phyloP scores from a whole-genome alignment of 2,329 filamentous ascomycete genomes.

The Thelonectria rubi region DNA sequence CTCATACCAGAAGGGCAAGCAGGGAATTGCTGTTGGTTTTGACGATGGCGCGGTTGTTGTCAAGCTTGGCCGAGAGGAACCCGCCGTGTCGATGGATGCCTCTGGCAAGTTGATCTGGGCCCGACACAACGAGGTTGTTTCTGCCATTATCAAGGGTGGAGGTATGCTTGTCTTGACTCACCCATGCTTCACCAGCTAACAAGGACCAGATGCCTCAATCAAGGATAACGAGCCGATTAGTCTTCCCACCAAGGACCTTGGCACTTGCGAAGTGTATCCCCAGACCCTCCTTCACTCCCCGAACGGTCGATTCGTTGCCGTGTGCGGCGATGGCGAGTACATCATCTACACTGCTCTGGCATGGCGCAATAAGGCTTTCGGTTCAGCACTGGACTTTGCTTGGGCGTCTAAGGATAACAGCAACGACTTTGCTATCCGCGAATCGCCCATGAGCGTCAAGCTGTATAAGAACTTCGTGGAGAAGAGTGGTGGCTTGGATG shows the following conservation, averaged over 20 bases:
- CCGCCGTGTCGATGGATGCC: constrained; percentile 95
- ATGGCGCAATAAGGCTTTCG: constrained; percentile 97
- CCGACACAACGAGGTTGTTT: constrained; percentile 92
- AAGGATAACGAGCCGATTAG: constrained; percentile 91
- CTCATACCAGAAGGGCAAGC: constrained; percentile 91
- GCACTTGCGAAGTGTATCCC: constrained; percentile 95
- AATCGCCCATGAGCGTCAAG: constrained; percentile 93
- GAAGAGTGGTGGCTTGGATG: constrained; percentile 86
- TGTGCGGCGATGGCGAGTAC: constrained; percentile 95
- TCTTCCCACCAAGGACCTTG: constrained; percentile 91
- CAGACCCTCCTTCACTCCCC: constrained; percentile 95
- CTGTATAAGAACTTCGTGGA: constrained; percentile 98
- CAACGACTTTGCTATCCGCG: constrained; percentile 97
- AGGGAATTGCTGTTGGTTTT: constrained; percentile 94
- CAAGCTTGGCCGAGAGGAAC: constrained; percentile 96
- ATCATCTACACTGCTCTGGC: constrained; percentile 98
- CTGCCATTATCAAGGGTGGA: constrained; percentile 91
- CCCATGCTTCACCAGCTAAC: constrained; percentile 42
- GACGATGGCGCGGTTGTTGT: constrained; percentile 98
- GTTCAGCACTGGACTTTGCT: constrained; percentile 92
- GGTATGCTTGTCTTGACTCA: constrained; percentile 52
- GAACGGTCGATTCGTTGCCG: constrained; percentile 84
- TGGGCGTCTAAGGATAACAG: constrained; percentile 98
- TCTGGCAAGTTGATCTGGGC: constrained; percentile 98
- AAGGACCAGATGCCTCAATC: constrained; percentile 69